A percentile compares a stretch with the other conserved stretches of the same genome.
These are phyloP conservation scores for Dothideomycetes sp. DNA, from an alignment of 2,329 filamentous ascomycete species.

Conservation along the genomic window DNA sequence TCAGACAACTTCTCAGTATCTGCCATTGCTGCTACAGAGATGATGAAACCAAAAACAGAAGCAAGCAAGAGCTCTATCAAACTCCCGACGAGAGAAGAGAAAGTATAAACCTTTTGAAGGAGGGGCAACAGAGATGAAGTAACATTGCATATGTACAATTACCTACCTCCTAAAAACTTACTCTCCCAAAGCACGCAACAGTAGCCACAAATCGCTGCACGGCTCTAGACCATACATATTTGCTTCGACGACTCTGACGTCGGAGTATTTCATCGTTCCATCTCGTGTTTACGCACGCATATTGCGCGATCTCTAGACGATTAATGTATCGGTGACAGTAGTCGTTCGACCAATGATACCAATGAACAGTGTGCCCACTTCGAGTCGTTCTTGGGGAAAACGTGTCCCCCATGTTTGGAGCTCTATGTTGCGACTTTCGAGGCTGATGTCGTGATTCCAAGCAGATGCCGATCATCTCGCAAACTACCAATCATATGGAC, in stretches of 20 bases:
- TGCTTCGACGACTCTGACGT: too few relatives aligned
- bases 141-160: not conserved
- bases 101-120: not conserved
- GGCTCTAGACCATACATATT: too few relatives aligned
- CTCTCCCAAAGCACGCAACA: not conserved
- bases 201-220: too few relatives aligned
- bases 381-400: not conserved
- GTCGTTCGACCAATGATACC: not conserved
- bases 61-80: not conserved
- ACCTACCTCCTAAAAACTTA: not conserved
- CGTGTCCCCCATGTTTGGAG: not conserved
- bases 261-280: not conserved
- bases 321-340: not conserved
- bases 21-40: slow-evolving; percentile 1
- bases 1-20: slow-evolving; percentile 4
- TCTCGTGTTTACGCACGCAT: not conserved
- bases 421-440: slow-evolving; percentile 5
- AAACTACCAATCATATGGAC: too few relatives aligned
- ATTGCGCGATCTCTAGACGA: not conserved
- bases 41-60: not conserved
- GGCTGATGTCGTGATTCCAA: slow-evolving; percentile 11
- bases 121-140: not conserved
- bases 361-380: not conserved
- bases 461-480: not conserved
- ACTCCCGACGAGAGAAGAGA: not conserved